Evolutionary conservation across 73 alveolate species (phyloP), one percentile per base, ranked within the genome.

Genomic region (Paramecium pentaurelia): DNA sequence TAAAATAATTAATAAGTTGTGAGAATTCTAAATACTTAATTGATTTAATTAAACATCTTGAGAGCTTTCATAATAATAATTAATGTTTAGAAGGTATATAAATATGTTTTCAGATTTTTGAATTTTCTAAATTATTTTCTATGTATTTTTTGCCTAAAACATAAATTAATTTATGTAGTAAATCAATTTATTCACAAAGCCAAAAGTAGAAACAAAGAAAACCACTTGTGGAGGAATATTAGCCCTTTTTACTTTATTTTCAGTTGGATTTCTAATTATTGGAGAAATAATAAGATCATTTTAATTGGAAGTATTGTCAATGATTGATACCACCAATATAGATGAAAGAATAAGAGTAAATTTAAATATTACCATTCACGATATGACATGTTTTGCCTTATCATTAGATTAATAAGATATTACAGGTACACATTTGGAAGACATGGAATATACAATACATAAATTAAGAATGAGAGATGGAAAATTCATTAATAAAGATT

Each of bases 291-390:
- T 64, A 28, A 64, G 84, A 64, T 64, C 84, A 64, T 64, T 64
- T 64, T 28, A 3, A 64, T 34, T 64, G 30, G 84, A 64, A 28
- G 87, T 73, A 12, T 20, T 30, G n/a, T 36, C 87, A 5, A 40
- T 38, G 60, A 73, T 73, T 73, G 87, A 73, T 73, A 34, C 40
- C 4, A 36, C 60, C 16, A 40, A 73, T 73, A 7, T 73, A 4
- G 87, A 80, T 80, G 71, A 80, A 80, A 80, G 91, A 44, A 49
- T 80, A 27, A 40, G 91, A 44, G 91, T 80, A 1, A 80, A 80
- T 80, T 32, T 80, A 5, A 49, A 80, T 80, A 80, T 80, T 1
- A 80, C 75, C 0, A 16, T 80, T 12, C 91, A 80, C 6, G 14
- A 80, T 40, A 44, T 36, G 32, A 44, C 77, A 45, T 80, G 91